Percentiles rank a stretch among this genome's conserved stretches.
These are phyloP conservation scores for Cymbidium sinense DNA, from an alignment of 106 monocot species.

Conservation along the genomic window DNA sequence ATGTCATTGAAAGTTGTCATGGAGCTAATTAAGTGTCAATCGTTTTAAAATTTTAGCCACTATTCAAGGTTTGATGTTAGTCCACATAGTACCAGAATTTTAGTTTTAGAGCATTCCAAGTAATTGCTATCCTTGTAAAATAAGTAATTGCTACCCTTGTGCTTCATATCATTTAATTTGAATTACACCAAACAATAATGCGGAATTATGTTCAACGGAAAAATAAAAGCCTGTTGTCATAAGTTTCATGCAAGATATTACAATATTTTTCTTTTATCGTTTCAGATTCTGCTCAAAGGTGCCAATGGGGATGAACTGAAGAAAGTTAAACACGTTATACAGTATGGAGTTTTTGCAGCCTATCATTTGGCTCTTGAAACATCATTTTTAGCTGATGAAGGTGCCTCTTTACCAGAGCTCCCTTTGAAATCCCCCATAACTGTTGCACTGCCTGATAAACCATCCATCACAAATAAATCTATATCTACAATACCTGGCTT, in stretches of 20 bases:
- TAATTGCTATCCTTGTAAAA: too few species aligned
- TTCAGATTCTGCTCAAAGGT: constrained; percentile 81
- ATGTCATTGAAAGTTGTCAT: too few species aligned
- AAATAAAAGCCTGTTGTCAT: not conserved
- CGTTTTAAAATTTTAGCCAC: too few species aligned
- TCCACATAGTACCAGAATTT: too few species aligned
- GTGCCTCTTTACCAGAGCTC: constrained; percentile 85
- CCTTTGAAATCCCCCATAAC: constrained; percentile 61
- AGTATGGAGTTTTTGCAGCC: constrained; percentile 90
- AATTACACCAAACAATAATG: too few species aligned
- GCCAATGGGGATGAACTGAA: constrained; percentile 68
- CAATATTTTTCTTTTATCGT: not conserved
- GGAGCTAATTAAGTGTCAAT: too few species aligned
- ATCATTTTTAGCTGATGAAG: constrained; percentile 95
- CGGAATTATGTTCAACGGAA: not conserved
- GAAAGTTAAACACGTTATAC: constrained; percentile 84
- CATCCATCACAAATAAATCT: constrained; percentile 45
- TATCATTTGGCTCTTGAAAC: constrained; percentile 93
- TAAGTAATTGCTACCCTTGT: too few species aligned
- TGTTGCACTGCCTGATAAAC: constrained; percentile 64
- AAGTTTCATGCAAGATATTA: not conserved
- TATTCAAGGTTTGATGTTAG: too few species aligned
- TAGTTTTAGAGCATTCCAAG: too few species aligned
- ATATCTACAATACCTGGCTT: constrained; percentile 53
- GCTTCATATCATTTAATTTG: too few species aligned